phyloP scores from a whole-genome alignment of 2,329 filamentous ascomycete genomes.

The Fusarium coffeatum region DNA sequence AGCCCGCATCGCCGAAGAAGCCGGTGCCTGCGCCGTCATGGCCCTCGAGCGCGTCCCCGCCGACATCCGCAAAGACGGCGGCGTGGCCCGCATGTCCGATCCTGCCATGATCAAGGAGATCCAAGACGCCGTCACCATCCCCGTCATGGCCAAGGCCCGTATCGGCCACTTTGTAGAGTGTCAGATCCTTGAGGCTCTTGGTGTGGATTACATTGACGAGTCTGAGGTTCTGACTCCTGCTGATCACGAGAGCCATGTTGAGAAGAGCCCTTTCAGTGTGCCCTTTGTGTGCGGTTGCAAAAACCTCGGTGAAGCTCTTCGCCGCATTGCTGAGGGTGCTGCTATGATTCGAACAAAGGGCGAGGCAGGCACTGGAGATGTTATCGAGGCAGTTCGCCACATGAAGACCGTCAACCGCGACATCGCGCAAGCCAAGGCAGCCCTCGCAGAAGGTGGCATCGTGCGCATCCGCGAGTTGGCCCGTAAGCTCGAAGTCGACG shows the following conservation, averaged over 20 bases:
- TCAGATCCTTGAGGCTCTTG: conserved; percentile 95
- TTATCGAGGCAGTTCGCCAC: conserved; percentile 95
- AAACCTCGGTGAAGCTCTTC: conserved; percentile 91
- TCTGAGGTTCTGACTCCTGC: conserved; percentile 97
- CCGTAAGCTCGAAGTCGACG: conserved; percentile 83
- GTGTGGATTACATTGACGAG: conserved; percentile 98
- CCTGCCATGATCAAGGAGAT: conserved; percentile 95
- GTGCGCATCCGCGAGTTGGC: conserved; percentile 75
- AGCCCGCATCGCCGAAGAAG: conserved; percentile 96
- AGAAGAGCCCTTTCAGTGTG: conserved; percentile 83
- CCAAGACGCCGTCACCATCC: conserved; percentile 93
- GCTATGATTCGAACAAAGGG: conserved; percentile 99
- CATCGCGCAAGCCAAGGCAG: conserved; percentile 82
- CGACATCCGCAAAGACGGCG: conserved; percentile 91
- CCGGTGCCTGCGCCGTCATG: conserved; percentile 97
- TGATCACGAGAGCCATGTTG: conserved; percentile 89
- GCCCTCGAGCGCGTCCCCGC: conserved; percentile 96
- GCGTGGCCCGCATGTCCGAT: conserved; percentile 97
- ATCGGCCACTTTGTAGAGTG: conserved; percentile 99
- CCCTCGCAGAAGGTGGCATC: conserved; percentile 68
- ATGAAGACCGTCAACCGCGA: conserved; percentile 90
- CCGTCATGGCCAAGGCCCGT: conserved; percentile 98
- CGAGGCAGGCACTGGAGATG: conserved; percentile 95
- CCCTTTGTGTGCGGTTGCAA: conserved; percentile 98
- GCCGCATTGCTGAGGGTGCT: conserved; percentile 90